Evolutionary conservation across 2,329 filamentous ascomycete genomes (phyloP), one percentile per base, ranked within the genome.

Genomic region (Fusarium brachygibbosum): DNA sequence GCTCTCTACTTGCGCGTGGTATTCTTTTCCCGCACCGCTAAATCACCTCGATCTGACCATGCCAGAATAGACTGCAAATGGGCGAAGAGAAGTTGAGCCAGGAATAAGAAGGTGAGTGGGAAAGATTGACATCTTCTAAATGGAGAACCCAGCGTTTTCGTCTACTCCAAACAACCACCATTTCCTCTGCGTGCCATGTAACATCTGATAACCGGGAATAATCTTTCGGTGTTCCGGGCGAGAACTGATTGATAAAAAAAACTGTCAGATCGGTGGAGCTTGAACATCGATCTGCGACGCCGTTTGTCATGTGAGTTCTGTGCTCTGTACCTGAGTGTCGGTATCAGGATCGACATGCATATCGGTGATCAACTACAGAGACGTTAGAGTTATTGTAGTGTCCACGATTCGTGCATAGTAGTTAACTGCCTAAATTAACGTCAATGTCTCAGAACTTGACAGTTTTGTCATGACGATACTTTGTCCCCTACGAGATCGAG

Each of bases 241-340:
- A 29, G 17, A 38, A 40, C n/a, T 51, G 34, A 51, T 51, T 51
- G 34, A 51, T 51, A 40, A 51, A 25, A 37, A 21, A 13, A 12
- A n/a, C n/a, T 21, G n/a, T 12, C 34, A 28, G 34, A 21, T 38
- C 34, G 23, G 34, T 38, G 34, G n/a, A 29, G 11, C 48, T 34
- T 9, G 9, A 14, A 19, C 34, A 40, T 40, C 25, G 23, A 45
- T 45, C 25, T 45, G 42, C 42, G 12, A 45, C 42, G 25, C 42
- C 25, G 42, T 45, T 45, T 45, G 42, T 29, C 42, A 45, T 45
- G 42, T 19, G 25, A 45, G 42, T 45, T 29, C 29, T 10, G 29
- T 29, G 29, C 29, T 51, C 48, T 29, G 48, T 51, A 51, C 48
- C 48, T 40, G 23, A 28, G 34, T 28, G 23, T 51, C 10, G 34